Evolutionary conservation across 257 asterid species (phyloP), one percentile per base, ranked within the genome.

Genomic region (Solanum lignicaule): DNA sequence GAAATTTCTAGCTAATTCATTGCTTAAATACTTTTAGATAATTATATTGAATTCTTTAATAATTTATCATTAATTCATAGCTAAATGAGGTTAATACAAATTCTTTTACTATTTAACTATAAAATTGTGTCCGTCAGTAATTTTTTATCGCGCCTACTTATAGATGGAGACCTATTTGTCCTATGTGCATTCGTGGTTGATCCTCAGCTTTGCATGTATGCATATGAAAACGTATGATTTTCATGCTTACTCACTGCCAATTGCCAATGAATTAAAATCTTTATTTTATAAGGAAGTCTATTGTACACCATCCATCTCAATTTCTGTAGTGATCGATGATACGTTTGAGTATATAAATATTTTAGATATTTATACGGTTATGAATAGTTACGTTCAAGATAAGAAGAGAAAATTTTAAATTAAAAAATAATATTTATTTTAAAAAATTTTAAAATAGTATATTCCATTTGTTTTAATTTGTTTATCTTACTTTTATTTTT

Each of bases 51-150:
- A 12, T 55, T 1, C 0, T 1, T 18, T 55, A 18, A 55, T 55
- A 55, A 18, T 55, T 0, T 18, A 3, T 55, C 0, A 2, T 46
- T 13, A 46, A 46, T 46, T 46, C 55, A 4, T 46, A 48, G 8
- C 7, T 48, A 0, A 48, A 48, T 48, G 21, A 48, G 0, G 15
- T 48, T 48, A 48, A 5, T 46, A 14, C 0, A 4, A 46, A 0
- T 46, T 46, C 0, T 46, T 39, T 41, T 52, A 0, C 0, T 18
- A 1, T 55, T 55, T 55, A 20, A 7, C 10, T 55, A 55, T 55
- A 20, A 55, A 55, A 20, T 55, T 55, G 0, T 55, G 4, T 55
- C 10, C 0, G 25, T 3, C 11, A 3, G 1, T 7, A 55, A 55
- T 55, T 18, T 55, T 55, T 20, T 20, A 55, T 55, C 0, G 65